These are phyloP conservation scores for Leccinum griseonigrum DNA, from an alignment of 1,284 basidiomycete genomes.

Conservation along the genomic window DNA sequence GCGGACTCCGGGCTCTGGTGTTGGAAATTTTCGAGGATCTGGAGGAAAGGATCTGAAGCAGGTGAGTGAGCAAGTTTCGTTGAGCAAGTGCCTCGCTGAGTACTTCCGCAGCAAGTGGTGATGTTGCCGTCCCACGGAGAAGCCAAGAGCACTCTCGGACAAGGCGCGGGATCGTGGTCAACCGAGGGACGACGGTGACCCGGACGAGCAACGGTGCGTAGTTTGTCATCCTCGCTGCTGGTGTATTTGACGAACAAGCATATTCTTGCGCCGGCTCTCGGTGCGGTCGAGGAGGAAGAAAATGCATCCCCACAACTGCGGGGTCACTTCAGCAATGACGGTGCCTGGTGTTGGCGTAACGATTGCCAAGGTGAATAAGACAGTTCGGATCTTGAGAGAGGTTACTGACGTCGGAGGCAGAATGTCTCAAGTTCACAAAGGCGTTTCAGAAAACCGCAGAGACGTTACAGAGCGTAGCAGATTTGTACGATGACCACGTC, in stretches of 20 bases:
- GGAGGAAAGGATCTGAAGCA: slow-evolving; percentile 39
- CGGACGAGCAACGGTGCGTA: no score
- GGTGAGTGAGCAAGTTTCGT: slow-evolving; percentile 29
- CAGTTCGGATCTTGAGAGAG: neutral
- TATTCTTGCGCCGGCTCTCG: slow-evolving; percentile 36
- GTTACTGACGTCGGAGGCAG: slow-evolving; percentile 27
- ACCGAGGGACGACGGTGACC: no score
- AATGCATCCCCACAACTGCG: slow-evolving; percentile 32
- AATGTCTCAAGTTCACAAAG: slow-evolving; percentile 74
- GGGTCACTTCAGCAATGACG: slow-evolving; percentile 66
- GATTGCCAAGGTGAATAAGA: slow-evolving; percentile 43
- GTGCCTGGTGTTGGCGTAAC: slow-evolving; percentile 87
- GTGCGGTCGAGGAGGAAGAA: slow-evolving; percentile 48
- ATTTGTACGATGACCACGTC: slow-evolving; percentile 77
- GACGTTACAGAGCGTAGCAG: slow-evolving; percentile 69
- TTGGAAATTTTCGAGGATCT: slow-evolving; percentile 53
- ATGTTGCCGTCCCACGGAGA: slow-evolving; percentile 23
- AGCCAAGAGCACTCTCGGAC: no score
- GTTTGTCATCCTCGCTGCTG: no score
- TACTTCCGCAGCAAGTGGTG: slow-evolving; percentile 40
- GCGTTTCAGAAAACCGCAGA: slow-evolving; percentile 78
- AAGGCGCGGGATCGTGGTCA: no score
- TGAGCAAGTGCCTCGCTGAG: neutral
- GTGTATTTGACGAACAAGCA: no score
- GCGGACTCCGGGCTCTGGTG: neutral